These are phyloP conservation scores for Zymoseptoria crescenta DNA, from an alignment of 2,329 filamentous ascomycete genomes.

Conservation along the genomic window DNA sequence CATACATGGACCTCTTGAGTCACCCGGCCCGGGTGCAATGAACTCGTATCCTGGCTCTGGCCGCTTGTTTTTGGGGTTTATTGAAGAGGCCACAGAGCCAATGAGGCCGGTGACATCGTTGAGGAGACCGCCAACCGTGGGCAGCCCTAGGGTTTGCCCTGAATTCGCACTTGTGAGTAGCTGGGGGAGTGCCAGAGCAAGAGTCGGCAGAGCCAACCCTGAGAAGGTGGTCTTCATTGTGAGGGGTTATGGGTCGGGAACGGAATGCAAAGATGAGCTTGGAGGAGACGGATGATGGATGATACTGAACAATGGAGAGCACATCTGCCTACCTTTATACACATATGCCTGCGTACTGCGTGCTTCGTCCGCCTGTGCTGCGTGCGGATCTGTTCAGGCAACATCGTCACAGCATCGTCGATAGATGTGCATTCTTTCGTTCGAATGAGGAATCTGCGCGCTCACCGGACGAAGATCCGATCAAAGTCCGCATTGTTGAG, in stretches of 20 bases:
- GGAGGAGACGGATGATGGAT: no score
- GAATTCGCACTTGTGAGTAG: not conserved
- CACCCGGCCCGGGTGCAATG: conserved; percentile 16
- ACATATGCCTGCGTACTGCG: not conserved
- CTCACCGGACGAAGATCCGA: not conserved
- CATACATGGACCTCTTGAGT: conserved; percentile 30
- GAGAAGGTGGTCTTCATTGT: not conserved
- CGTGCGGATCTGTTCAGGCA: not conserved
- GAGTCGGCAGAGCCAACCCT: conserved; percentile 6
- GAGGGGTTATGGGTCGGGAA: not conserved
- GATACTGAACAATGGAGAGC: not conserved
- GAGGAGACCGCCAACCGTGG: conserved; percentile 5
- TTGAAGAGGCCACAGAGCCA: conserved; percentile 18
- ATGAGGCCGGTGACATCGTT: conserved; percentile 12
- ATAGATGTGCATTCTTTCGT: not conserved
- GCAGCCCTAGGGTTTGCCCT: conserved; percentile 6
- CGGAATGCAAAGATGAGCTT: not conserved
- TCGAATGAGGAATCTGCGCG: not conserved
- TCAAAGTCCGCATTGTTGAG: not conserved
- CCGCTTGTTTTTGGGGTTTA: conserved; percentile 22
- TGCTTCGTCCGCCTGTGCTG: no score
- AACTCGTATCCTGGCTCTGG: conserved; percentile 24
- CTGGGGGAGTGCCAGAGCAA: conserved; percentile 8
- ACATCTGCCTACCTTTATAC: not conserved
- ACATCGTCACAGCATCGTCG: not conserved